Conservation (phyloP, 495 filamentous ascomycete genomes). For the Aspergillus egyptiacus region DNA sequence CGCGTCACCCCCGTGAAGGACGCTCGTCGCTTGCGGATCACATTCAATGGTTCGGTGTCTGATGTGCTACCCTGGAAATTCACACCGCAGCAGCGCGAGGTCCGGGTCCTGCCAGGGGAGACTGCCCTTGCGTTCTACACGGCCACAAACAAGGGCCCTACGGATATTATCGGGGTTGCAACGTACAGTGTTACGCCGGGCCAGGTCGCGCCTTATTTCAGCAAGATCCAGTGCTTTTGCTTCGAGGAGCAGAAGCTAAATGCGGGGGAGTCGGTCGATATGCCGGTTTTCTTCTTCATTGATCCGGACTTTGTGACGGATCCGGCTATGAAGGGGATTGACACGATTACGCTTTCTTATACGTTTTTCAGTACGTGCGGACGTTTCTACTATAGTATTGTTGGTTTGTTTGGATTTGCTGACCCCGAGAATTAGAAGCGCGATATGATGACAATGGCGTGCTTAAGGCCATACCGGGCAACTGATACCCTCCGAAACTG, state of each 20-base stretch:
- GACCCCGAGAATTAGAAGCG: constrained; percentile 57
- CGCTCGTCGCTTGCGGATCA: constrained; percentile 84
- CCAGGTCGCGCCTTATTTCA: constrained; percentile 95
- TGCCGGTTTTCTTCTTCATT: constrained; percentile 99
- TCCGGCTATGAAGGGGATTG: constrained; percentile 84
- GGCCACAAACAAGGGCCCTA: constrained; percentile 79
- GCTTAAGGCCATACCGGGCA: constrained; percentile 35
- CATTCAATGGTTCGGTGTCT: constrained; percentile 91
- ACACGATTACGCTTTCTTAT: constrained; percentile 92
- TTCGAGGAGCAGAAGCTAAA: constrained; percentile 95
- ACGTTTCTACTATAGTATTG: no score
- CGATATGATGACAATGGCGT: constrained; percentile 81
- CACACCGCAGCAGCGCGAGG: constrained; percentile 91
- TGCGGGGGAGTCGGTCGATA: constrained; percentile 95
- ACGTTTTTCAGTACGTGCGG: constrained; percentile 90
- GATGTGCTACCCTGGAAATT: constrained; percentile 98
- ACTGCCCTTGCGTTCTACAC: constrained; percentile 98
- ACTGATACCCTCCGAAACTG: constrained; percentile 1
- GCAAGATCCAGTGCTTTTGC: constrained; percentile 99
- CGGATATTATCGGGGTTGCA: constrained; percentile 95
- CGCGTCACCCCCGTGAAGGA: constrained; percentile 74
- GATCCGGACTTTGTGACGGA: constrained; percentile 94
- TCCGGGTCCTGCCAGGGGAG: constrained; percentile 89
- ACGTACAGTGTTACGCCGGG: constrained; percentile 96
- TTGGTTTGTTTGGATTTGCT: constrained; percentile 8